Percentiles rank a stretch among this genome's conserved stretches.
These are phyloP conservation scores for Tylopilus rubrobrunneus DNA, from an alignment of 768 basidiomycete species.

Conservation along the genomic window DNA sequence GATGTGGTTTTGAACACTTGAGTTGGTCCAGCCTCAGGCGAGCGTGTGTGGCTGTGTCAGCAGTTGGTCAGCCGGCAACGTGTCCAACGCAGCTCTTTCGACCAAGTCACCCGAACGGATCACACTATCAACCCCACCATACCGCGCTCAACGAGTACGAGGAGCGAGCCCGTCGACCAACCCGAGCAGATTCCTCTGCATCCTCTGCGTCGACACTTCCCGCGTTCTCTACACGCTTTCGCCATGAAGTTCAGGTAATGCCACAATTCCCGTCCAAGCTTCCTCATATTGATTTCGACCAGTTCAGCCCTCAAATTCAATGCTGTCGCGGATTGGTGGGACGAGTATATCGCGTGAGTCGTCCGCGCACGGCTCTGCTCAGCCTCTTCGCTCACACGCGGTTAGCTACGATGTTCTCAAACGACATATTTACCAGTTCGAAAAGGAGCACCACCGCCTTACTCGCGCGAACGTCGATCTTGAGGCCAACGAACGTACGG, in stretches of 20 bases:
- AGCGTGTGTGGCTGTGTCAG: not conserved
- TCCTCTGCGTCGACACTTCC: not conserved
- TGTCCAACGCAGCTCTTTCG: not conserved
- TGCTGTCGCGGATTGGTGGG: conserved; percentile 89
- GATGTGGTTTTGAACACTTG: too few species aligned
- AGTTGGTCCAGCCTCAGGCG: too few species aligned
- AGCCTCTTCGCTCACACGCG: not conserved
- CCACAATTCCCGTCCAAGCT: not conserved
- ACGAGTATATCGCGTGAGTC: conserved; percentile 80
- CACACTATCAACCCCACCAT: conserved; percentile 5
- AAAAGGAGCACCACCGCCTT: conserved; percentile 64
- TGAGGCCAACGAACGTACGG: conserved; percentile 59
- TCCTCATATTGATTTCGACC: not conserved
- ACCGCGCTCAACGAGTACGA: conserved; percentile 1
- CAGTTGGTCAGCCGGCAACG: not conserved
- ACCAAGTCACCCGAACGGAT: not conserved
- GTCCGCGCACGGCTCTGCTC: conserved; percentile 19
- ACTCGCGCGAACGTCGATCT: conserved; percentile 45
- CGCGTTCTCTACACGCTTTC: conserved; percentile 9
- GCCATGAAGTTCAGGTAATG: conserved; percentile 37
- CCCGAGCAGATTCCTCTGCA: conserved; percentile 27
- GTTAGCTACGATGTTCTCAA: conserved; percentile 81
- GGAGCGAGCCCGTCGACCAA: conserved; percentile 1
- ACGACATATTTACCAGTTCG: conserved; percentile 80
- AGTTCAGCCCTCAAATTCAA: conserved; percentile 90